A percentile compares a stretch with the other conserved stretches of the same genome.
These are phyloP conservation scores for Wolfiporia cocos DNA, from an alignment of 1,284 basidiomycete species.

Conservation along the genomic window DNA sequence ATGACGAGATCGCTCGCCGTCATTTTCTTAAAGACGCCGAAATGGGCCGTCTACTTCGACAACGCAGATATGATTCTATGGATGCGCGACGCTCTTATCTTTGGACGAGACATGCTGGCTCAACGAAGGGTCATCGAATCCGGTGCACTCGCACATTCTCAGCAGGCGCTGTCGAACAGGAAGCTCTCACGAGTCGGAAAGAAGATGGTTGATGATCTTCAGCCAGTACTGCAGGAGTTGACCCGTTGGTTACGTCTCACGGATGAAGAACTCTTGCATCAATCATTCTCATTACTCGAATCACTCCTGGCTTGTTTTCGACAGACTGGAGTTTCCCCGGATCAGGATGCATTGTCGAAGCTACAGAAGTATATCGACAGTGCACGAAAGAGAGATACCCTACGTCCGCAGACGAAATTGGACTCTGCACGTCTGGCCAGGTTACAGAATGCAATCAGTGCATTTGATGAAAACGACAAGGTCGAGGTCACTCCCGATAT, in stretches of 20 bases:
- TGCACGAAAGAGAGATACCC: conserved; percentile 40
- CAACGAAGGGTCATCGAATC: conserved; percentile 77
- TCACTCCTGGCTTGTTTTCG: conserved; percentile 69
- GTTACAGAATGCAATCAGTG: conserved; percentile 51
- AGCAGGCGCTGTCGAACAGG: conserved; percentile 16
- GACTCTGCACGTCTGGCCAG: conserved; percentile 49
- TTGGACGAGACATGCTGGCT: conserved; percentile 78
- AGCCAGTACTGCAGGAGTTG: conserved; percentile 73
- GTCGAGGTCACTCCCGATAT: conserved; percentile 29
- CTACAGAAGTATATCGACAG: conserved; percentile 55
- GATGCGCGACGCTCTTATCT: conserved; percentile 96
- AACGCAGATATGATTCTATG: conserved; percentile 84
- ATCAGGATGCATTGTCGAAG: conserved; percentile 43
- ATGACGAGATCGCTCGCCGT: conserved; percentile 78
- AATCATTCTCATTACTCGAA: conserved; percentile 78
- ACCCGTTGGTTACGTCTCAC: conserved; percentile 86
- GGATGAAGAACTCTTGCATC: conserved; percentile 83
- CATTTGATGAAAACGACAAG: conserved; percentile 58
- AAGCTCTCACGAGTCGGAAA: conserved; percentile 49
- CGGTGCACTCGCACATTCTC: conserved; percentile 40
- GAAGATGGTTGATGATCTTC: conserved; percentile 74
- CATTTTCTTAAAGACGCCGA: conserved; percentile 79
- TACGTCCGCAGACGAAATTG: conserved; percentile 43
- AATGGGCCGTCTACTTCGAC: conserved; percentile 79
- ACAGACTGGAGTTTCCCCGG: conserved; percentile 46